phyloP scores from a whole-genome alignment of 2,329 filamentous ascomycete genomes.

The Fusarium albosuccineum region DNA sequence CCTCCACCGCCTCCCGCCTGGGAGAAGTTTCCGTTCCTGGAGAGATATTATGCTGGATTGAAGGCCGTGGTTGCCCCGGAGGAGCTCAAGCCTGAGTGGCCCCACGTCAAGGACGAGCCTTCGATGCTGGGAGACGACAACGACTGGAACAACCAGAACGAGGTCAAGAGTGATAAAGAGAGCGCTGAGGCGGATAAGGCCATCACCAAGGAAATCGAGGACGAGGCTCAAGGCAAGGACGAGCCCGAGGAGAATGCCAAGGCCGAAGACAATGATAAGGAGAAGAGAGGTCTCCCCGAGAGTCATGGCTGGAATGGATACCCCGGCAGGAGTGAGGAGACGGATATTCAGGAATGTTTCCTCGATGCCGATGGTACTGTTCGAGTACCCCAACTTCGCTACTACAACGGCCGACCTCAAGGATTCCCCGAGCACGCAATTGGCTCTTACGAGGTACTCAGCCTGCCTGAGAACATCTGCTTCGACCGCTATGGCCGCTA shows the following conservation, averaged over 20 bases:
- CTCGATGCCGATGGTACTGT: constrained; percentile 76
- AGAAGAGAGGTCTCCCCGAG: constrained; percentile 36
- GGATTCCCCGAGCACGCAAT: constrained; percentile 88
- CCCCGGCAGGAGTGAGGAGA: constrained; percentile 57
- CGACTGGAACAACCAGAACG: constrained; percentile 34
- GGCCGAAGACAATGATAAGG: constrained; percentile 14
- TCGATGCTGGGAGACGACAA: constrained; percentile 33
- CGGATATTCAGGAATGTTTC: constrained; percentile 79
- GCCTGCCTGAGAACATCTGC: constrained; percentile 86
- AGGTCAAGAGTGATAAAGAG: constrained; percentile 32
- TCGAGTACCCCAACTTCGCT: constrained; percentile 76
- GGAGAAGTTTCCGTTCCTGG: constrained; percentile 88
- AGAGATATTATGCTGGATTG: constrained; percentile 91
- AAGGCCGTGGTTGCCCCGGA: constrained; percentile 74
- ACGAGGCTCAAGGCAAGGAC: constrained; percentile 15
- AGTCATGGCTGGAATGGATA: constrained; percentile 54
- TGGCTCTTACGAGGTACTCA: constrained; percentile 87
- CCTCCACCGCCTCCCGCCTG: constrained; percentile 77
- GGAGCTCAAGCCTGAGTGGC: constrained; percentile 85
- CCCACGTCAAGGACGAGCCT: constrained; percentile 72
- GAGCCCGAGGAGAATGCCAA: constrained; percentile 22
- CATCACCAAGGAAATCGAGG: constrained; percentile 34
- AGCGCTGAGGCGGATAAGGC: constrained; percentile 36
- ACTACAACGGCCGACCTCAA: constrained; percentile 81
- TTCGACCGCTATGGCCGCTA: constrained; percentile 92